phyloP scores from a whole-genome alignment of 345 rosid genomes.

The Populus tremula region DNA sequence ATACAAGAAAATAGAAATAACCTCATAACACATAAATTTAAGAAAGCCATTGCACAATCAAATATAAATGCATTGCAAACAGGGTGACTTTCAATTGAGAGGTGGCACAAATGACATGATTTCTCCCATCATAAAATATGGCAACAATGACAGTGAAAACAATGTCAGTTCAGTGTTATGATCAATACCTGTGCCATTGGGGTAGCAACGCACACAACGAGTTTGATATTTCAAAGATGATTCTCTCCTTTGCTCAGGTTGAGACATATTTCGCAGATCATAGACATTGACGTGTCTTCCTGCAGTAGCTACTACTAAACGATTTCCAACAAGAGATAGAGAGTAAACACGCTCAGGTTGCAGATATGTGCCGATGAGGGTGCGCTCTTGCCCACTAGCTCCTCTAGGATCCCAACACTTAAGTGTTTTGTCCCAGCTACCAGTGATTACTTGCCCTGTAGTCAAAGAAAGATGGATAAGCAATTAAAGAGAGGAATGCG shows the following conservation, averaged over 20 bases:
- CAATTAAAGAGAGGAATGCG: not conserved
- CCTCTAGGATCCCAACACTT: conserved; percentile 99
- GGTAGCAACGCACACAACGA: conserved; percentile 89
- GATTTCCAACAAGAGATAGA: conserved; percentile 83
- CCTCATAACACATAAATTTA: not conserved
- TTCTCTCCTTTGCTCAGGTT: conserved; percentile 93
- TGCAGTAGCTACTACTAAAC: conserved; percentile 90
- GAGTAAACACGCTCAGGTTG: conserved; percentile 98
- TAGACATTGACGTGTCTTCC: conserved; percentile 94
- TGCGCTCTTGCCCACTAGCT: conserved; percentile 79
- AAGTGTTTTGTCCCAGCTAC: conserved; percentile 92
- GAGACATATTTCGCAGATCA: conserved; percentile 90
- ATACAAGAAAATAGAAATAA: not conserved
- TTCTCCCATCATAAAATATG: not conserved
- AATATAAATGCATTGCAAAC: not conserved
- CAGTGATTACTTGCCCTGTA: conserved; percentile 90
- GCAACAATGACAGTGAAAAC: not conserved
- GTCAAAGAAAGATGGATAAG: conserved; percentile 3
- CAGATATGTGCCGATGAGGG: conserved; percentile 76
- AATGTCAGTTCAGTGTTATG: not conserved
- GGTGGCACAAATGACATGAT: not conserved
- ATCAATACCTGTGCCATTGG: conserved; percentile 79
- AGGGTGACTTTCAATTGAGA: not conserved
- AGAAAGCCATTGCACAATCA: not conserved
- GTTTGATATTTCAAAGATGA: conserved; percentile 94